These are phyloP conservation scores for Suhomyces sp. DNA, from an alignment of 805 yeast species.

Conservation along the genomic window DNA sequence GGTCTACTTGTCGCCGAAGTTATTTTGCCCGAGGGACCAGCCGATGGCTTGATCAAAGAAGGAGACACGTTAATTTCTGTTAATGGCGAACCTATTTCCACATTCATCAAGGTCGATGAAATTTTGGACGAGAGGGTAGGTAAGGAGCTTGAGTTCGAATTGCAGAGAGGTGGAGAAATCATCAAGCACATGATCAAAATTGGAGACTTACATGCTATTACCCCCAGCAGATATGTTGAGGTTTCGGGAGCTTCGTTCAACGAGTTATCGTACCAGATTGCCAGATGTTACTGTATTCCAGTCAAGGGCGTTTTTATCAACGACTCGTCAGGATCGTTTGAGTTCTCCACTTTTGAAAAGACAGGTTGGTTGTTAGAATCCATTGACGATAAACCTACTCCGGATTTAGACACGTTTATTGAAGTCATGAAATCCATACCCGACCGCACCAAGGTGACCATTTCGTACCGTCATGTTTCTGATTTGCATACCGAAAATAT, in stretches of 20 bases:
- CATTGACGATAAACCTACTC: slow-evolving; percentile 70
- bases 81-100: slow-evolving; percentile 59
- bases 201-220: slow-evolving; percentile 74
- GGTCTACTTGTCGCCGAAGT: slow-evolving; percentile 84
- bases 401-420: slow-evolving; percentile 71
- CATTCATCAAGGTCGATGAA: slow-evolving; percentile 79
- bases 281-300: slow-evolving; percentile 79
- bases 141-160: slow-evolving; percentile 36
- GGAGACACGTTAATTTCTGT: slow-evolving; percentile 82
- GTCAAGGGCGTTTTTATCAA: slow-evolving; percentile 80
- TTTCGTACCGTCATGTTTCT: slow-evolving; percentile 70
- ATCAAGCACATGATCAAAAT: slow-evolving; percentile 51
- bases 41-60: slow-evolving; percentile 67
- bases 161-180: slow-evolving; percentile 71
- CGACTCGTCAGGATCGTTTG: slow-evolving; percentile 76
- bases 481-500: slow-evolving; percentile 75
- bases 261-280: slow-evolving; percentile 83
- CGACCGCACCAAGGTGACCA: slow-evolving; percentile 67
- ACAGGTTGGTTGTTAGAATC: slow-evolving; percentile 81
- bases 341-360: slow-evolving; percentile 52
- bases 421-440: slow-evolving; percentile 77
- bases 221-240: slow-evolving; percentile 77
- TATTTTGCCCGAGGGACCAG: slow-evolving; percentile 83
- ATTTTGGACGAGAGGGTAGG: slow-evolving; percentile 74
- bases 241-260: slow-evolving; percentile 88